Evolutionary conservation across 1,284 basidiomycete species (phyloP).

Genomic region (Papiliotrema laurentii): DNA sequence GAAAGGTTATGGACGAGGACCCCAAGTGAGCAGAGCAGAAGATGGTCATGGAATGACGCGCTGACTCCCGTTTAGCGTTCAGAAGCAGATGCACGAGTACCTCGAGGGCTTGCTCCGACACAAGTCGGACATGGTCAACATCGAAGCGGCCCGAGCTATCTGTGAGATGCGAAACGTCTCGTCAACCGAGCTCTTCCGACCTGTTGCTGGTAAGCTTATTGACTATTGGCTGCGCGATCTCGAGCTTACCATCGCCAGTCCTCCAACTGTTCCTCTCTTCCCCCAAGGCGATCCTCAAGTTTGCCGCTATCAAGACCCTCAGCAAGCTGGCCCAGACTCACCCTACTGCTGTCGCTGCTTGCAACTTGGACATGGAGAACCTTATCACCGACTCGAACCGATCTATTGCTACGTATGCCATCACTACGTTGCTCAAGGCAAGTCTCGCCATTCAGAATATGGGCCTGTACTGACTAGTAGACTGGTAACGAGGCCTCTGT

Average conservation of each 20-base stretch:
- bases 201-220: constrained; percentile 68
- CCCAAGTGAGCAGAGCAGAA: constrained; percentile 65
- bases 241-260: constrained; percentile 53
- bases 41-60: neutral
- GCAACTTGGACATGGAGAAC: constrained; percentile 97
- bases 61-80: constrained; percentile 59
- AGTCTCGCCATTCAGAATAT: constrained; percentile 9
- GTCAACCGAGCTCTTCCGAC: constrained; percentile 70
- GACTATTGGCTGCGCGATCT: neutral
- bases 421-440: constrained; percentile 95
- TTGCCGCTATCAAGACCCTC: constrained; percentile 93
- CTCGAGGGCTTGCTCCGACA: constrained; percentile 94
- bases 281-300: constrained; percentile 90
- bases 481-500: constrained; percentile 99
- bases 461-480: constrained; percentile 52
- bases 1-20: constrained; percentile 97
- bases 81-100: constrained; percentile 88
- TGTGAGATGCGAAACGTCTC: constrained; percentile 90
- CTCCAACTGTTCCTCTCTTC: constrained; percentile 90
- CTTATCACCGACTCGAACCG: constrained; percentile 95
- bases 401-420: constrained; percentile 96
- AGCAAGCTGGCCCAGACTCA: constrained; percentile 79
- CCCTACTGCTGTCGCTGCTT: constrained; percentile 79
- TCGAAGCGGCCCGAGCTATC: constrained; percentile 94
- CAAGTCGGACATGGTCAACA: constrained; percentile 99